Evolutionary conservation across 306 rosid species (phyloP).

Genomic region (Nissolia schottii): DNA sequence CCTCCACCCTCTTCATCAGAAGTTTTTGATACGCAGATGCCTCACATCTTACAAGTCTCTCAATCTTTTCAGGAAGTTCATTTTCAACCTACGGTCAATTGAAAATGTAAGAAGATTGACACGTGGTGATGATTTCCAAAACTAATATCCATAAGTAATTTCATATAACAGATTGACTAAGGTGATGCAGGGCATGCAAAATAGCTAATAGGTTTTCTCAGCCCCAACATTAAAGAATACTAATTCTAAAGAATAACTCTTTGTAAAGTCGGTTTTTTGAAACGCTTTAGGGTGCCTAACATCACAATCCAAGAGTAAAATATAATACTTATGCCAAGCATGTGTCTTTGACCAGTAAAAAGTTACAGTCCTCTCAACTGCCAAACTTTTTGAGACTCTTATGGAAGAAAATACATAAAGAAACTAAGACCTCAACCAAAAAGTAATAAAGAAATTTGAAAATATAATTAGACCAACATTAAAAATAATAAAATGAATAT

Average conservation of each 20-base stretch:
- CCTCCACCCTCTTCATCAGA: conserved; percentile 97
- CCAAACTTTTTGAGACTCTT: not conserved
- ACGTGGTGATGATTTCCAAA: conserved; percentile 8
- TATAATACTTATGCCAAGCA: not conserved
- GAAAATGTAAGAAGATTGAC: conserved; percentile 24
- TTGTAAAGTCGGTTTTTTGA: not conserved
- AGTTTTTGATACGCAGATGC: conserved; percentile 99
- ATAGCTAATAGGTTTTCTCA: not conserved
- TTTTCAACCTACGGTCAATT: conserved; percentile 55
- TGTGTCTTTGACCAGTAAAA: not conserved
- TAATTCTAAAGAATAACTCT: not conserved
- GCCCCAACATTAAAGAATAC: not conserved
- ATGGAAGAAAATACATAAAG: not conserved
- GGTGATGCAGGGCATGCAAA: not conserved
- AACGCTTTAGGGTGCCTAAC: not conserved
- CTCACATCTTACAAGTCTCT: conserved; percentile 93
- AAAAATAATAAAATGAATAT: not conserved
- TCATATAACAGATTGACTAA: not conserved
- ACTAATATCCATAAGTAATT: not conserved
- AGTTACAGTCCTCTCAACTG: not conserved
- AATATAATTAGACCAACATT: not conserved
- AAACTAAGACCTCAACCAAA: not conserved
- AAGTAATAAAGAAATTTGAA: not conserved
- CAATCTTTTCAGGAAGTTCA: conserved; percentile 93
- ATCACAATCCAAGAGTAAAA: not conserved